Base-by-base conservation (phyloP, 169 alveolate species). In the Cryptosporidium sp. region DNA sequence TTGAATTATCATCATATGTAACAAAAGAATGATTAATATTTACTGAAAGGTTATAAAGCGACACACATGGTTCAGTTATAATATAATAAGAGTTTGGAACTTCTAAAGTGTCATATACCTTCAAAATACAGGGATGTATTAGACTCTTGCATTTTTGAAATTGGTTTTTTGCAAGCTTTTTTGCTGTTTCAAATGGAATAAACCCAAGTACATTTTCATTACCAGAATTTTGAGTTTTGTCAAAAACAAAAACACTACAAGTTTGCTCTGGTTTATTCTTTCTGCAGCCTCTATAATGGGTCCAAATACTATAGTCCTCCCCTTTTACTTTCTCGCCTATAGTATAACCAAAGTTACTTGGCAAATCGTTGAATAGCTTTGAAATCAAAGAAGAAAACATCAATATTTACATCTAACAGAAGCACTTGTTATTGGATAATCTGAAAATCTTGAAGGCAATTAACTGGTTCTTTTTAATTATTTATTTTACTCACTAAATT, bases 361-460 rank as follows among this genome's bases (percentile, higher is more conserved):
- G 89, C 33, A 80, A 62, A 33, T 80, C 89, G n/a, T 80, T 80
- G 9, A 80, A 80, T 26, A 80, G 39, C 35, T 80, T 80, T 37
- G 89, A 80, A 31, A 80, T 80, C 60, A 80, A 51, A 16, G 85
- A 72, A 21, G 89, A 80, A 65, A 80, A 65, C 89, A 80, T 80
- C 39, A 44, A 80, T 61, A 62, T 42, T 29, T 35, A 73, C 85
- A 73, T 73, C 44, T 26, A 69, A 42, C 7, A 26, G n/a, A 37
- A 56, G 8, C 37, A 4, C 29, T 56, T n/a, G 67, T 21, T 23
- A 23, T 56, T 26, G 37, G 7, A 7, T 56, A 23, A 8, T 26
- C 0, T 10, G 29, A 8, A 56, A 26, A 56, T 56, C 29, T n/a
- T 56, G 18, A 56, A 56, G 67, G 10, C 4, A 26, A 56, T 56